Conservation (phyloP, 495 filamentous ascomycete genomes). For the Neurospora tetrasperma region DNA sequence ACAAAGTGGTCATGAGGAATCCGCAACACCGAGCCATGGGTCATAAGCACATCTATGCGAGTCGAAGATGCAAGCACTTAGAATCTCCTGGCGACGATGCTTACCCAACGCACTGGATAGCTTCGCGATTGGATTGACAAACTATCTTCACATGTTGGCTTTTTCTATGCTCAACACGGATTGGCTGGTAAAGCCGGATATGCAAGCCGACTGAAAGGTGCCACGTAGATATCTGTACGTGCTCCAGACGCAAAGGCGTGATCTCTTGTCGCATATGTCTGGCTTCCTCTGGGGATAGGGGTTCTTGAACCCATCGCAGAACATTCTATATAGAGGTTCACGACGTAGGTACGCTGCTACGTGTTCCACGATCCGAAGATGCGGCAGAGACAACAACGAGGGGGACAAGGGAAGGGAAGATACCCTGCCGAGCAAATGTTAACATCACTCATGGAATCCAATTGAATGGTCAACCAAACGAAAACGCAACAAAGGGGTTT, state of each 20-base stretch:
- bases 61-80: background rate
- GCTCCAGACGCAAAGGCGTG: background rate
- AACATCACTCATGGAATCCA: background rate
- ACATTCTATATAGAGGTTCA: background rate
- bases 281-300: background rate
- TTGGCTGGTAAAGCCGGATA: background rate
- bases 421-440: background rate
- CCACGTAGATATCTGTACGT: background rate
- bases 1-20: background rate
- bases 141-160: background rate
- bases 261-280: background rate
- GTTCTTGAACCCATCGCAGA: background rate
- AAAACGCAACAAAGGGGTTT: background rate
- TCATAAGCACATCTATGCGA: background rate
- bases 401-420: background rate
- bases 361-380: background rate
- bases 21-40: background rate
- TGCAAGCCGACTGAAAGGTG: background rate
- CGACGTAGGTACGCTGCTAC: background rate
- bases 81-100: background rate
- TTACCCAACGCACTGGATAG: background rate
- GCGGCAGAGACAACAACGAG: background rate
- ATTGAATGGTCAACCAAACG: background rate
- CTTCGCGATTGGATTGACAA: background rate
- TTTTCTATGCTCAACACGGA: background rate